Percentiles rank a stretch among this genome's conserved stretches.
These are phyloP conservation scores for Rhizophagus clarus DNA, from an alignment of 192 early-diverging fungal genomes.

Conservation along the genomic window DNA sequence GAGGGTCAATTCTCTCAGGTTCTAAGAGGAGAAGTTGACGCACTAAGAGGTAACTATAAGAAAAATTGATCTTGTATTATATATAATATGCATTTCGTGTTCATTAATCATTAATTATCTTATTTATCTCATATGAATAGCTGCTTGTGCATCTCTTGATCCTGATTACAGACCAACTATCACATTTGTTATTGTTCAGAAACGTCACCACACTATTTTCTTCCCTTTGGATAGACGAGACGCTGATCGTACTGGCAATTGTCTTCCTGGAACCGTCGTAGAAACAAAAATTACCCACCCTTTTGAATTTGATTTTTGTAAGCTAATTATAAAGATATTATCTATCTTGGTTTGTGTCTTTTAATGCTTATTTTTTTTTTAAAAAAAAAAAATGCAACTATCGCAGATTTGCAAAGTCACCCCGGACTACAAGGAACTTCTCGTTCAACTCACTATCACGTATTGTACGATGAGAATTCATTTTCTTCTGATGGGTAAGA, in stretches of 20 bases:
- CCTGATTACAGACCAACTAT: constrained; percentile 72
- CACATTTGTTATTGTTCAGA: constrained; percentile 84
- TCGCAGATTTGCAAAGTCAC: constrained; percentile 75
- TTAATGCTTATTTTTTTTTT: background rate
- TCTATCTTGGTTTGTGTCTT: background rate
- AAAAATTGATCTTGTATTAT: background rate
- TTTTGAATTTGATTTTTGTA: constrained; percentile 83
- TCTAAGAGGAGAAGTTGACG: constrained; percentile 68
- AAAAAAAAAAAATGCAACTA: too few species aligned
- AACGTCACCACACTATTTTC: constrained; percentile 90
- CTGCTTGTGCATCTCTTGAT: constrained; percentile 67
- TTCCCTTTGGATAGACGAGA: constrained; percentile 66
- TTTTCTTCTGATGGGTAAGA: constrained; percentile 64
- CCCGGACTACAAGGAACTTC: constrained; percentile 91
- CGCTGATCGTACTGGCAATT: constrained; percentile 79
- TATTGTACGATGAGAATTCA: constrained; percentile 86
- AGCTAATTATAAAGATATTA: background rate
- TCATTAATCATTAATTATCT: constrained; percentile 16
- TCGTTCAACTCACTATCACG: constrained; percentile 91
- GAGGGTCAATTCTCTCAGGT: constrained; percentile 85
- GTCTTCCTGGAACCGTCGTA: constrained; percentile 78
- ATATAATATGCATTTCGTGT: background rate
- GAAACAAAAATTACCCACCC: constrained; percentile 76
- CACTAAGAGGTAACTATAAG: constrained; percentile 49
- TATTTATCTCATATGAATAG: constrained; percentile 34